Conservation (phyloP, 2,329 filamentous ascomycete genomes). For the Verticillium nonalfalfae region DNA sequence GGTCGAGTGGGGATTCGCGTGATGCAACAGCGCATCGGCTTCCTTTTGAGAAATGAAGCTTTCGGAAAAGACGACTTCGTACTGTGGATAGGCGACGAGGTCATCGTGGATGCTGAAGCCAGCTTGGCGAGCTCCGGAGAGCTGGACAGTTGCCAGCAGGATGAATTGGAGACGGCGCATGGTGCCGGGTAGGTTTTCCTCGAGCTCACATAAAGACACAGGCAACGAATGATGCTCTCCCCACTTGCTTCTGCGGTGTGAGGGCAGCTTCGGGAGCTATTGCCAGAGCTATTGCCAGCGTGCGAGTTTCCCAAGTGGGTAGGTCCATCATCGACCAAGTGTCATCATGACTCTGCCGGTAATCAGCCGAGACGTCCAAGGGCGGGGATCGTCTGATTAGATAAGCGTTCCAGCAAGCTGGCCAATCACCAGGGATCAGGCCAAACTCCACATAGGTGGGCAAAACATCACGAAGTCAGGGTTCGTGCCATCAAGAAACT, state of each 20-base stretch:
- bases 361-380: neutral
- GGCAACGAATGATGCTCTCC: neutral
- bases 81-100: constrained; percentile 83
- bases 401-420: neutral
- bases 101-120: constrained; percentile 86
- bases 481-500: too few species aligned
- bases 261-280: neutral
- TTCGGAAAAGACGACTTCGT: constrained; percentile 71
- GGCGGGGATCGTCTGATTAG: neutral
- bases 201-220: constrained; percentile 20
- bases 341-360: constrained; percentile 6
- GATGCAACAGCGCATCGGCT: constrained; percentile 55
- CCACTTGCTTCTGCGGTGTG: neutral
- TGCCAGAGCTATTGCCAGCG: neutral
- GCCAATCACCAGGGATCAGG: neutral
- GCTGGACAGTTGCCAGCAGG: constrained; percentile 39
- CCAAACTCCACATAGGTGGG: too few species aligned
- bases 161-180: constrained; percentile 46
- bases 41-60: constrained; percentile 65
- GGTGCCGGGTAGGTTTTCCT: constrained; percentile 17
- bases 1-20: constrained; percentile 23
- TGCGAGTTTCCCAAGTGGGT: neutral
- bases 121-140: constrained; percentile 37
- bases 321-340: constrained; percentile 6
- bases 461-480: too few species aligned